Evolutionary conservation across 2,329 filamentous ascomycete species (phyloP), one percentile per base, ranked within the genome.

Genomic region (Colletotrichum euphorbiae): DNA sequence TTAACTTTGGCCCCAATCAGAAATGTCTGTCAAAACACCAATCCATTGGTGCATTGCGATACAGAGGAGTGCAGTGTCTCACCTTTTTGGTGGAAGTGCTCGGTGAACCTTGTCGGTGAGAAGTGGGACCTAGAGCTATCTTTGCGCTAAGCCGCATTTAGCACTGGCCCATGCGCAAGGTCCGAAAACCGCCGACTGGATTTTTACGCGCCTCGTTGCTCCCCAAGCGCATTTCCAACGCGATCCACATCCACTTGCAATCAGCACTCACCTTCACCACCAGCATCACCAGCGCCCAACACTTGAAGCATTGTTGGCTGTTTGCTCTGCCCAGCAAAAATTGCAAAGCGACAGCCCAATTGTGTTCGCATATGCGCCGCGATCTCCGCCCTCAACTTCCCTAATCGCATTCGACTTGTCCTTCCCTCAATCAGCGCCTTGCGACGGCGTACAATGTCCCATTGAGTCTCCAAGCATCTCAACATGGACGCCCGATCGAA

Each of bases 401-500:
- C 43, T 36, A 6, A 33, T 7, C 46, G 15, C 31, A 38, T 56
- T 61, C 38, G 60, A 68, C 60, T 54, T 57, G 54, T 64, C 31
- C 36, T 36, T 28, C 43, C 31, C 62, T 31, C 33, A 21, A 21
- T 31, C 36, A 38, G 46, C n/a, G 66, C 55, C 51, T 62, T 69
- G 67, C 67, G 63, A 69, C 63, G 45, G 59, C 67, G 24, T 69
- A 50, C 62, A 28, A 69, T 69, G 67, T 67, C 19, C 66, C 56
- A 67, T 68, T 67, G 67, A 63, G 67, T 67, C 42, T 69, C 28
- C 17, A 58, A 67, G 33, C 19, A 60, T 51, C 50, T 45, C 63
- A 69, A 19, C 43, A 88, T 88, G 85, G 84, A 85, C 74, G 72
- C 75, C 59, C 81, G 80, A 77, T 79, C 78, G 72, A 81, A 82